phyloP scores from a whole-genome alignment of 768 basidiomycete genomes.

The Hortiboletus flavorubellus region DNA sequence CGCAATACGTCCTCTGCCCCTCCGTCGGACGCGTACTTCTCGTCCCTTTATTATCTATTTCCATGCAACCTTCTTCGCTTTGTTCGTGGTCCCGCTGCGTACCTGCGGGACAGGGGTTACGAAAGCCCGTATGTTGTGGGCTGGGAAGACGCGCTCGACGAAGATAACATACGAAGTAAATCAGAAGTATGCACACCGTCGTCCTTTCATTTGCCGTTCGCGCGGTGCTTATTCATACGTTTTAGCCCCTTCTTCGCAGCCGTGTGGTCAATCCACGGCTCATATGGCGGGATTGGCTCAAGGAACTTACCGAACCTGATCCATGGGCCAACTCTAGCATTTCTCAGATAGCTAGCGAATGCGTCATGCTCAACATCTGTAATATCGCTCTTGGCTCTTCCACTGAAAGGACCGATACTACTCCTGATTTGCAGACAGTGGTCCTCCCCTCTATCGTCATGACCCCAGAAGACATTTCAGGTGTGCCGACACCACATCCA shows the following conservation, averaged over 20 bases:
- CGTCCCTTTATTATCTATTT: slow-evolving; percentile 83
- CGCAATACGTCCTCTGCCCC: slow-evolving; percentile 57
- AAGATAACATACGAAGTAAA: slow-evolving; percentile 64
- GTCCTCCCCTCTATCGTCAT: slow-evolving; percentile 5
- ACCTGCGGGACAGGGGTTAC: slow-evolving; percentile 50
- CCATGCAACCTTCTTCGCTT: slow-evolving; percentile 86
- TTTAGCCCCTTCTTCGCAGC: slow-evolving; percentile 62
- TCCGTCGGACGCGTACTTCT: slow-evolving; percentile 65
- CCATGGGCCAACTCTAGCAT: slow-evolving; percentile 68
- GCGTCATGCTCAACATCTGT: slow-evolving; percentile 62
- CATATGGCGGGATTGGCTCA: slow-evolving; percentile 58
- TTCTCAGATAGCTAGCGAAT: slow-evolving; percentile 62
- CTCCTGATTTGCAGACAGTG: slow-evolving; percentile 4
- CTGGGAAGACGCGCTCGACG: slow-evolving; percentile 71
- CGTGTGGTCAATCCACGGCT: slow-evolving; percentile 74
- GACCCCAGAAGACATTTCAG: slow-evolving; percentile 23
- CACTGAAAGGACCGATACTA: neutral
- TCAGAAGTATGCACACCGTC: slow-evolving; percentile 53
- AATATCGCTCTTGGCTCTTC: slow-evolving; percentile 50
- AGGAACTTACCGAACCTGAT: slow-evolving; percentile 60
- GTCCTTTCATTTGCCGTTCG: neutral
- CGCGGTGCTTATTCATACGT: neutral
- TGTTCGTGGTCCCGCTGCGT: slow-evolving; percentile 62
- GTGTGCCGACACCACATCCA: slow-evolving; percentile 29
- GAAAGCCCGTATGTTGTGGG: slow-evolving; percentile 60